Base-by-base conservation (phyloP, 1,284 basidiomycete species). In the Volvariella surrecta region DNA sequence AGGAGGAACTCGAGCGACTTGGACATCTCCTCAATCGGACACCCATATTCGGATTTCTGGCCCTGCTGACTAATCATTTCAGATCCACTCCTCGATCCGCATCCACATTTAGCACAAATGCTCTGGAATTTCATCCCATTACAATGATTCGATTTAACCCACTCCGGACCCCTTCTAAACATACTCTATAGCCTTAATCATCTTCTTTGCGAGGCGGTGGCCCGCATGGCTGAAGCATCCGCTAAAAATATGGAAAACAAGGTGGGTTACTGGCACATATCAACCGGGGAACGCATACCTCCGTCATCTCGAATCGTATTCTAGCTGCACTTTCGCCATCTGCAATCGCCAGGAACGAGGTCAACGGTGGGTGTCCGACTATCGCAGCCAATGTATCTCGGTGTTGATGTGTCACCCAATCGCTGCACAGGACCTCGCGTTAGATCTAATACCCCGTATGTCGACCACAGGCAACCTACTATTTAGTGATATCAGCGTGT, bases 181-280 rank as follows among this genome's bases (percentile, higher is more conserved):
- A 28, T 11, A 28, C 18, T 35, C 6, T 15, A 6, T 7, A 15
- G n/a, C 34, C 34, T 57, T 53, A 73, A 52, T 91, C 87, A 47
- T 97, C 93, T 50, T 94, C 89, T 64, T 94, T 95, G 38, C 79
- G 77, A 2, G 94, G 95, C 17, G 95, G 94, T 32, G 91, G 91
- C 0, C 94, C 95, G 57, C 92, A 98, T n/a, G 95, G 95, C 60
- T 98, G 94, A 34, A 99, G 71, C 94, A 98, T 97, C 49, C 86
- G 80, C 93, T 97, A 47, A 13, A 43, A n/a, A n/a, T n/a, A 28
- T 28, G 24, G 24, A 42, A 34, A 50, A 16, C 51, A 35, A 28
- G 37, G 40, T 46, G 43, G 37, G 19, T 30, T 39, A 7, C 32
- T 30, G 34, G 32, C 17, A 43, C 34, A 31, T 31, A 18, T 34